Evolutionary conservation across 1,139 yeast genomes (phyloP).

Genomic region (Taiozyma sp.): DNA sequence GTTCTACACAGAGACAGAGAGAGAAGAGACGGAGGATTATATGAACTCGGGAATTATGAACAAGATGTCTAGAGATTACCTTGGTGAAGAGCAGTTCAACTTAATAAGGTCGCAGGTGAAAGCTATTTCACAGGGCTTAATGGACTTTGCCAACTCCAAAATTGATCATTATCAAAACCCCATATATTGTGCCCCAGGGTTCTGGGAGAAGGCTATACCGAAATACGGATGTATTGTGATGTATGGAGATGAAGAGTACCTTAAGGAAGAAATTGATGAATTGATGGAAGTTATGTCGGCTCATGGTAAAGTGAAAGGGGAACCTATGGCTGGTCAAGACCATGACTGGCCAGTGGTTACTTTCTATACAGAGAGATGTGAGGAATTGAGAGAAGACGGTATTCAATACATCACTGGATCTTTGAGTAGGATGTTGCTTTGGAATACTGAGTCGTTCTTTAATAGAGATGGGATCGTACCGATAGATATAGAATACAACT

Average conservation of each 20-base stretch:
- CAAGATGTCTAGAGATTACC: slow-evolving; percentile 17
- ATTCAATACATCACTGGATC: slow-evolving; percentile 3
- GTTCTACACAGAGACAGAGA: slow-evolving; percentile 11
- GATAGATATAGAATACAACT: slow-evolving; percentile 3
- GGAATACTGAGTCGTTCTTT: slow-evolving; percentile 5
- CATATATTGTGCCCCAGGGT: slow-evolving; percentile 10
- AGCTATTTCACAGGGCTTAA: background rate
- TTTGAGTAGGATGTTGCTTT: slow-evolving; percentile 6
- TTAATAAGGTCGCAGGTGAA: slow-evolving; percentile 6
- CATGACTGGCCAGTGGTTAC: slow-evolving; percentile 6
- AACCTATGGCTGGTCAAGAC: background rate
- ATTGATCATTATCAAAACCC: slow-evolving; percentile 32
- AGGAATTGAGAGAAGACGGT: slow-evolving; percentile 8
- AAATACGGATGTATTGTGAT: slow-evolving; percentile 30
- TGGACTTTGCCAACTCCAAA: slow-evolving; percentile 10
- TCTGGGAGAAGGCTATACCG: slow-evolving; percentile 39
- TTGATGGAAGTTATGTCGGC: slow-evolving; percentile 14
- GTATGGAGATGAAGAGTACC: slow-evolving; percentile 37
- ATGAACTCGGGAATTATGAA: background rate
- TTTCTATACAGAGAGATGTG: slow-evolving; percentile 4
- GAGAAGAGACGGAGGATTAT: background rate
- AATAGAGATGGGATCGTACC: slow-evolving; percentile 4
- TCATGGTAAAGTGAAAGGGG: slow-evolving; percentile 3
- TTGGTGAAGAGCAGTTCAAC: slow-evolving; percentile 17
- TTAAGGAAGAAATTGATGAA: slow-evolving; percentile 32